phyloP scores from a whole-genome alignment of 129 eudicot species.

The Solidago caesia region DNA sequence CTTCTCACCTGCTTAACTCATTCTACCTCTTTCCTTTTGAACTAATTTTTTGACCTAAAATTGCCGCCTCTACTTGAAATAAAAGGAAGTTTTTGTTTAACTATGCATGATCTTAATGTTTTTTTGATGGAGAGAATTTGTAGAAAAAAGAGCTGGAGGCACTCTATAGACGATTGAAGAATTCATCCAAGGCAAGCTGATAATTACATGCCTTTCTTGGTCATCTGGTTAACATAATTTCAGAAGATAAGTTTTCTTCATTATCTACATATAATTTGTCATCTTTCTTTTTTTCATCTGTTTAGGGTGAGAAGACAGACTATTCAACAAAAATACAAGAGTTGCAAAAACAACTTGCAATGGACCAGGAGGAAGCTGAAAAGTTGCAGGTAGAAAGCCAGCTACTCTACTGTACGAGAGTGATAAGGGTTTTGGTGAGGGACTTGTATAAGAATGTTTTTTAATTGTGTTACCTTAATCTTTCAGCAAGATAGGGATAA shows the following conservation, averaged over 20 bases:
- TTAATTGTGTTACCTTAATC: constrained; percentile 17
- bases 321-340: constrained; percentile 86
- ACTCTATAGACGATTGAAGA: constrained; percentile 68
- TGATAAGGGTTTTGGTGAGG: background rate
- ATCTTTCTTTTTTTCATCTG: constrained; percentile 7
- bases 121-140: constrained; percentile 14
- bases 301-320: constrained; percentile 83
- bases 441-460: background rate
- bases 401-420: background rate
- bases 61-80: background rate
- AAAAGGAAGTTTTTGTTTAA: background rate
- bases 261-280: constrained; percentile 4
- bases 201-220: constrained; percentile 6
- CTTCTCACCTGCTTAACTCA: background rate
- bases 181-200: constrained; percentile 72
- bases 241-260: constrained; percentile 5
- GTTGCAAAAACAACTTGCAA: constrained; percentile 83
- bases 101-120: constrained; percentile 15
- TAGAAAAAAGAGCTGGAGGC: constrained; percentile 93
- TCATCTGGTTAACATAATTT: background rate
- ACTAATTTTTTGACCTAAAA: background rate
- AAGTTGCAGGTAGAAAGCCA: constrained; percentile 62
- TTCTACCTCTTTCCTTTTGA: background rate
- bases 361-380: constrained; percentile 94
- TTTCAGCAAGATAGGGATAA: constrained; percentile 93